These are phyloP conservation scores for Nicotiana undulata DNA, from an alignment of 257 asterid genomes.

Conservation along the genomic window DNA sequence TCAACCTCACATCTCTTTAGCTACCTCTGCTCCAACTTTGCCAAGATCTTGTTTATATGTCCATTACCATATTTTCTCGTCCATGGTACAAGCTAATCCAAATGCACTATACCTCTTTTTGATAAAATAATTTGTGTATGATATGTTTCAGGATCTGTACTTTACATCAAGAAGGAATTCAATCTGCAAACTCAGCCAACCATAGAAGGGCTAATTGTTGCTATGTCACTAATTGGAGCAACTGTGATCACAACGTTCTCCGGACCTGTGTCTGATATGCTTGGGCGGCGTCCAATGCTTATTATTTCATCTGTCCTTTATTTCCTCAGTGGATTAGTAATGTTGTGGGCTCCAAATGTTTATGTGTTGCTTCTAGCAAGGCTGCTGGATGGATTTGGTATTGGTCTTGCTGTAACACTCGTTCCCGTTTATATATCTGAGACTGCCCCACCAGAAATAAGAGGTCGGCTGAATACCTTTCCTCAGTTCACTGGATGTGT, in stretches of 20 bases:
- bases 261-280: slow-evolving; percentile 66
- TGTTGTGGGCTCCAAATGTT: slow-evolving; percentile 95
- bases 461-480: slow-evolving; percentile 72
- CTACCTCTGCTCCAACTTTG: background rate
- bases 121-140: background rate
- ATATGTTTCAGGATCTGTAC: slow-evolving; percentile 62
- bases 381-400: slow-evolving; percentile 87
- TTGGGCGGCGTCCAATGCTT: slow-evolving; percentile 96
- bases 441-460: slow-evolving; percentile 90
- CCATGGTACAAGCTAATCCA: background rate
- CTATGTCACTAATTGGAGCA: slow-evolving; percentile 89
- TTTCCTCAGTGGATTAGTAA: slow-evolving; percentile 73
- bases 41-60: background rate
- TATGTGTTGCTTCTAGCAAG: slow-evolving; percentile 75
- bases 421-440: slow-evolving; percentile 92
- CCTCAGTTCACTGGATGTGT: slow-evolving; percentile 90
- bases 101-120: background rate
- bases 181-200: slow-evolving; percentile 64
- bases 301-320: slow-evolving; percentile 69
- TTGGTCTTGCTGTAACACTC: slow-evolving; percentile 87
- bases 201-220: slow-evolving; percentile 87
- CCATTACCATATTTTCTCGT: too few relatives aligned
- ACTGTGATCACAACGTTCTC: slow-evolving; percentile 84
- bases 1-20: background rate
- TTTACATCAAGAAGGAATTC: slow-evolving; percentile 85